Evolutionary conservation across 108 stramenopile genomes (phyloP).

Genomic region (Bacterosira constricta): DNA sequence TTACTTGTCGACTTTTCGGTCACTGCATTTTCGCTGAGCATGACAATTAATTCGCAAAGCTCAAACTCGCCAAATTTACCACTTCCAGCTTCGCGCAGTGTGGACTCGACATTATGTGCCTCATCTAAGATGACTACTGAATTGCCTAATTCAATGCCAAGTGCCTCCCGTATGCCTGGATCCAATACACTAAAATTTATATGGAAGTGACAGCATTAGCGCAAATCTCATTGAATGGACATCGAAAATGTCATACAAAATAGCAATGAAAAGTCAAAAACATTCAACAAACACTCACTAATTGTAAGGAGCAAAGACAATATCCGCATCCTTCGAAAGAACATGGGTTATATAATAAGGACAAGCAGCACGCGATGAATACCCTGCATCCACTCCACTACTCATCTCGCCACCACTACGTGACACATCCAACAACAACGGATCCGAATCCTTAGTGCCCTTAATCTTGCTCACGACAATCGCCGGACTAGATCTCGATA

Average conservation of each 20-base stretch:
- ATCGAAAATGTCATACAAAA: too few species aligned
- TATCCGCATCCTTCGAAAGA: conserved; percentile 68
- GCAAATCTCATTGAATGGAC: too few species aligned
- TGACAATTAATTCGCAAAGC: conserved; percentile 55
- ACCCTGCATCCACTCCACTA: conserved; percentile 23
- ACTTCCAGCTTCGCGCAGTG: conserved; percentile 64
- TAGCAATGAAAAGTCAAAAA: too few species aligned
- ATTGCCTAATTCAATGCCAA: conserved; percentile 63
- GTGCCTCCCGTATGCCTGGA: conserved; percentile 69
- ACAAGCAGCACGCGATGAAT: conserved; percentile 71
- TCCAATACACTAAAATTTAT: conserved; percentile 63
- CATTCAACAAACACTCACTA: conserved; percentile 50
- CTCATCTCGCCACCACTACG: conserved; percentile 21
- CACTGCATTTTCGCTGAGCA: conserved; percentile 43
- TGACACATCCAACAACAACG: conserved; percentile 57
- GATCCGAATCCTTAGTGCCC: conserved; percentile 36
- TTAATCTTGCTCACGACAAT: conserved; percentile 32
- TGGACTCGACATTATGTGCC: conserved; percentile 94
- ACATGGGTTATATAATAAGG: conserved; percentile 88
- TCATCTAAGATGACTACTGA: conserved; percentile 97
- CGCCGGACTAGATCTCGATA: conserved; percentile 14
- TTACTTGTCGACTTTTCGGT: conserved; percentile 36
- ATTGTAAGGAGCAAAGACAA: conserved; percentile 97
- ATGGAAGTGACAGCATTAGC: background rate
- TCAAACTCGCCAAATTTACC: conserved; percentile 71